These are phyloP conservation scores for Intubia oerlemansii DNA, from an alignment of 2,329 filamentous ascomycete species.

Conservation along the genomic window DNA sequence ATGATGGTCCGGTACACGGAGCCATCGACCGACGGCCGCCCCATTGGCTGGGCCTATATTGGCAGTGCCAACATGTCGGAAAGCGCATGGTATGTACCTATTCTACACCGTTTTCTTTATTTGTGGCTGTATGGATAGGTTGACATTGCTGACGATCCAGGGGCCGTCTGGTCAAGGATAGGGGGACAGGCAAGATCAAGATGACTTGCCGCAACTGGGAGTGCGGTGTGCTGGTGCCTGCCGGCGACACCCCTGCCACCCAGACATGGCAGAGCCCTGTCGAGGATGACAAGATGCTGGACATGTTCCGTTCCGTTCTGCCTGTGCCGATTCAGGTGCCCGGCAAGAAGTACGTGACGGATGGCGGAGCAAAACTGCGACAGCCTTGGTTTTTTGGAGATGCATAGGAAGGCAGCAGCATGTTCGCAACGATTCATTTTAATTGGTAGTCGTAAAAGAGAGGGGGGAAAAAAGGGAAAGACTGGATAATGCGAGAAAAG, in stretches of 20 bases:
- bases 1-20: slow-evolving; percentile 25
- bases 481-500: too few relatives aligned
- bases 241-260: slow-evolving; percentile 13
- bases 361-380: slow-evolving; percentile 7
- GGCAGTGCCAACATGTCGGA: slow-evolving; percentile 87
- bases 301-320: slow-evolving; percentile 30
- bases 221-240: slow-evolving; percentile 63
- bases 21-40: slow-evolving; percentile 1
- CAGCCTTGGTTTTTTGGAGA: slow-evolving; percentile 25
- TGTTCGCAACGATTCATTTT: too few relatives aligned
- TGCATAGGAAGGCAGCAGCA: too few relatives aligned
- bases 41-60: slow-evolving; percentile 54
- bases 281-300: slow-evolving; percentile 10
- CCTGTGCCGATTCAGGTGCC: slow-evolving; percentile 45
- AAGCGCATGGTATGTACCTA: slow-evolving; percentile 55
- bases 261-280: neutral
- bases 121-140: neutral
- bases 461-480: too few relatives aligned
- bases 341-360: slow-evolving; percentile 23
- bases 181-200: slow-evolving; percentile 43
- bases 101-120: neutral
- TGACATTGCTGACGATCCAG: slow-evolving; percentile 22
- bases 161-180: slow-evolving; percentile 60
- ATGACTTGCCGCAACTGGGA: slow-evolving; percentile 88
- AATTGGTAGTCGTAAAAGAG: too few relatives aligned